These are phyloP conservation scores for Magnusiomyces sp. DNA, from an alignment of 1,139 yeast species.

Conservation along the genomic window DNA sequence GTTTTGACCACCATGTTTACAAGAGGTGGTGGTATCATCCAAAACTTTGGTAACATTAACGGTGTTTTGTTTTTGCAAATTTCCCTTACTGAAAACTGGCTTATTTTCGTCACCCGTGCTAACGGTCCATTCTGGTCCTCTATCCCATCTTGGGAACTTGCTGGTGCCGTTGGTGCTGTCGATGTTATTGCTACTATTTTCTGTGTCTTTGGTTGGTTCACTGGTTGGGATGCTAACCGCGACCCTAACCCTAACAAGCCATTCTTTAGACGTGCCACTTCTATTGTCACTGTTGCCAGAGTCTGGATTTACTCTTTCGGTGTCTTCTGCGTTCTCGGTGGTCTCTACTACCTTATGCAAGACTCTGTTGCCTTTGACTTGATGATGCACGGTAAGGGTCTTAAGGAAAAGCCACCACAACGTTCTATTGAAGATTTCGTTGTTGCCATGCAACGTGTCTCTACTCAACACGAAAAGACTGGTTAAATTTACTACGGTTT, in stretches of 20 bases:
- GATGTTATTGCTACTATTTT: slow-evolving; percentile 64
- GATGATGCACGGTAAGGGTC: slow-evolving; percentile 84
- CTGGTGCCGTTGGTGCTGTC: slow-evolving; percentile 61
- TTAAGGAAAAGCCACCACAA: slow-evolving; percentile 54
- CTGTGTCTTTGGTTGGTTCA: slow-evolving; percentile 65
- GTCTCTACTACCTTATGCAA: slow-evolving; percentile 64
- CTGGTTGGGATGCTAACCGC: slow-evolving; percentile 63
- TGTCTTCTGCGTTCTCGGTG: slow-evolving; percentile 63
- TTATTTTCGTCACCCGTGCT: slow-evolving; percentile 70
- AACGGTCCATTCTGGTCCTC: slow-evolving; percentile 74
- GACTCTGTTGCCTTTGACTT: slow-evolving; percentile 82
- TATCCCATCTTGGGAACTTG: slow-evolving; percentile 63
- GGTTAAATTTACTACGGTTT: slow-evolving; percentile 18
- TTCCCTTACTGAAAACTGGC: slow-evolving; percentile 72
- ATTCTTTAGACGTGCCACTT: too few species aligned
- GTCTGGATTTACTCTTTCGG: slow-evolving; percentile 64
- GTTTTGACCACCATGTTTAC: slow-evolving; percentile 63
- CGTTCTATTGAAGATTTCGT: slow-evolving; percentile 93
- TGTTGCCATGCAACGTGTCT: slow-evolving; percentile 96
- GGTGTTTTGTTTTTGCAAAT: slow-evolving; percentile 65
- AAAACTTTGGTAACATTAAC: slow-evolving; percentile 63
- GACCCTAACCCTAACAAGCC: too few species aligned
- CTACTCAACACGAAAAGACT: slow-evolving; percentile 87
- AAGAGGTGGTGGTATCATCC: slow-evolving; percentile 53
- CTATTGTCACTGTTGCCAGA: slow-evolving; percentile 58